A percentile compares a stretch with the other conserved stretches of the same genome.
Conservation (phyloP, 1,284 basidiomycete species). For the Leccinum insolens region DNA sequence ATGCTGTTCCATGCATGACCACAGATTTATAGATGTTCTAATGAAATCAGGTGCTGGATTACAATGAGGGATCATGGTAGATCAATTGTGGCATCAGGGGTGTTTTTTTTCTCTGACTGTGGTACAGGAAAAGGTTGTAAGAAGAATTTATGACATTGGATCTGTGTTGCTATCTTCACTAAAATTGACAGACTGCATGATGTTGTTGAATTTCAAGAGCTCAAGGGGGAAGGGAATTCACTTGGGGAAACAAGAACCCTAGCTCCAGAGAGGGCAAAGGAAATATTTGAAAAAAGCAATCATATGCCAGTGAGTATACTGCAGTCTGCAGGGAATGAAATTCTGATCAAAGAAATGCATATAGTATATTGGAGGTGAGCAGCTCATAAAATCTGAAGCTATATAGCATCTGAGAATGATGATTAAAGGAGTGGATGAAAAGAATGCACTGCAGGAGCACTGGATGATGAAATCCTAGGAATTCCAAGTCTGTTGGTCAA, state of each 20-base stretch:
- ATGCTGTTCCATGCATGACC: too few relatives aligned
- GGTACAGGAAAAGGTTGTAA: too few relatives aligned
- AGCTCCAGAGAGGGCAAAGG: not conserved
- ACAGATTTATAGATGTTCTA: too few relatives aligned
- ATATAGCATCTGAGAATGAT: too few relatives aligned
- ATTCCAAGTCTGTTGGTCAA: not conserved
- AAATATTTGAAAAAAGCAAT: slow-evolving; percentile 1
- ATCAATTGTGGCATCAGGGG: too few relatives aligned
- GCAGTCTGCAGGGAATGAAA: not conserved
- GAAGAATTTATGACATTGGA: too few relatives aligned
- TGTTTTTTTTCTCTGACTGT: too few relatives aligned
- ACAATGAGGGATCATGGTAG: too few relatives aligned
- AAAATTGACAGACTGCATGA: slow-evolving; percentile 17
- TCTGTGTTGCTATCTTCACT: slow-evolving; percentile 14
- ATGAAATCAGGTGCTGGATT: too few relatives aligned
- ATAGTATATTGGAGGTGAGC: not conserved
- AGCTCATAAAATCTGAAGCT: not conserved
- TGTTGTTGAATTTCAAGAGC: slow-evolving; percentile 4
- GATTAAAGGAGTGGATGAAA: not conserved
- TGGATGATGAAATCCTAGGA: not conserved
- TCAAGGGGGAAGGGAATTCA: not conserved
- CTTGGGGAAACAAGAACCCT: not conserved
- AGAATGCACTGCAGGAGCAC: not conserved
- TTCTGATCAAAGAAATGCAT: not conserved
- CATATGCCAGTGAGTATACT: not conserved